A percentile compares a stretch with the other conserved stretches of the same genome.
phyloP scores from a whole-genome alignment of 2,329 filamentous ascomycete genomes.

The Aspergillus fijiensis region DNA sequence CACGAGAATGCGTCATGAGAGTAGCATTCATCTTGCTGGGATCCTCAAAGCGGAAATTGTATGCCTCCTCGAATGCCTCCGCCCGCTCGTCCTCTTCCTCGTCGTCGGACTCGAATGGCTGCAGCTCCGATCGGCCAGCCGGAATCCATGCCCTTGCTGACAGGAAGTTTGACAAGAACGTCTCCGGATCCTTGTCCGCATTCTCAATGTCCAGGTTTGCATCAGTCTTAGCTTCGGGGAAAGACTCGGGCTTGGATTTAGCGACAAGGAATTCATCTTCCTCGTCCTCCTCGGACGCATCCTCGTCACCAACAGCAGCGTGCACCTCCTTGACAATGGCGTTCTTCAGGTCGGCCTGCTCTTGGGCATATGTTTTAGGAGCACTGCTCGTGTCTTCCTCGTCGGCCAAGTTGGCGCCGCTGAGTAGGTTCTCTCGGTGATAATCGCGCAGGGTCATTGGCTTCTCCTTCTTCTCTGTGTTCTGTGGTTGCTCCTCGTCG shows the following conservation, averaged over 20 bases:
- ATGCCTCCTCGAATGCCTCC: slow-evolving; percentile 86
- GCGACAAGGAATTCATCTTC: slow-evolving; percentile 74
- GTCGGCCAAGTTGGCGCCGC: slow-evolving; percentile 63
- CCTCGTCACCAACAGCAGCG: slow-evolving; percentile 53
- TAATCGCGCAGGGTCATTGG: slow-evolving; percentile 86
- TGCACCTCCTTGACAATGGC: slow-evolving; percentile 80
- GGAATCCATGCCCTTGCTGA: slow-evolving; percentile 86
- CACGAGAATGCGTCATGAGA: slow-evolving; percentile 84
- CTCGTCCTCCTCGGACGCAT: slow-evolving; percentile 54
- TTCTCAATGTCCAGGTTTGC: slow-evolving; percentile 66
- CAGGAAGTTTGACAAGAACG: slow-evolving; percentile 93
- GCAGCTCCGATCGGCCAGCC: slow-evolving; percentile 63
- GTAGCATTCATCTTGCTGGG: slow-evolving; percentile 84
- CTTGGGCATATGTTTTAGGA: slow-evolving; percentile 76
- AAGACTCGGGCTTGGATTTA: slow-evolving; percentile 55
- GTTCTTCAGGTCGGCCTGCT: slow-evolving; percentile 80
- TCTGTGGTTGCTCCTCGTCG: slow-evolving; percentile 50
- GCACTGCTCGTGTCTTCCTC: slow-evolving; percentile 43
- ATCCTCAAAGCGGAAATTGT: slow-evolving; percentile 95
- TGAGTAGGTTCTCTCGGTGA: slow-evolving; percentile 84
- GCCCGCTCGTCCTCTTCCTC: slow-evolving; percentile 71
- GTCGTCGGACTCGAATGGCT: slow-evolving; percentile 90
- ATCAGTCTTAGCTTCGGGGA: slow-evolving; percentile 41
- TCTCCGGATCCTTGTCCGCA: slow-evolving; percentile 87
- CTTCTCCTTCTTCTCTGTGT: slow-evolving; percentile 67